Percentiles rank a stretch among this genome's conserved stretches.
These are phyloP conservation scores for Neobulgaria alba DNA, from an alignment of 2,329 filamentous ascomycete species.

Conservation along the genomic window DNA sequence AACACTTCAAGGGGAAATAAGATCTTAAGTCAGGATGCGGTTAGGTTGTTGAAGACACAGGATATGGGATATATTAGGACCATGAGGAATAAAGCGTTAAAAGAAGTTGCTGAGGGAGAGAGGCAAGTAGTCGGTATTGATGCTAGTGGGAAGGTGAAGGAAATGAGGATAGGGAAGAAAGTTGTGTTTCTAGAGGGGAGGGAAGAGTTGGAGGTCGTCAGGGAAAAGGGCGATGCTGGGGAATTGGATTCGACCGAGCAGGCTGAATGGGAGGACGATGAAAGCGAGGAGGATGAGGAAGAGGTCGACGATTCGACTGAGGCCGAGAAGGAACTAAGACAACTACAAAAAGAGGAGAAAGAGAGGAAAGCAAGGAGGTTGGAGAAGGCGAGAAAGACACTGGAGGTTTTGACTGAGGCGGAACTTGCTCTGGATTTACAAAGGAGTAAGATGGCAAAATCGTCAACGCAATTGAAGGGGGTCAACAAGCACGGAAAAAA, in stretches of 20 bases:
- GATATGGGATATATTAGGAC: conserved; percentile 58
- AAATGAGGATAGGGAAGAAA: too few relatives aligned
- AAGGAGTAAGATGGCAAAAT: conserved; percentile 57
- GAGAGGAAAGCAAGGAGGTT: conserved; percentile 42
- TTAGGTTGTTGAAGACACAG: conserved; percentile 59
- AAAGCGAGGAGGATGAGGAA: conserved; percentile 13
- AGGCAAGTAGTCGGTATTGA: conserved; percentile 38
- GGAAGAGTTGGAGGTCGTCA: conserved; percentile 20
- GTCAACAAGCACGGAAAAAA: conserved; percentile 52
- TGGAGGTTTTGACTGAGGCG: conserved; percentile 44
- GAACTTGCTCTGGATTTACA: conserved; percentile 51
- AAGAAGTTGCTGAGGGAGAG: conserved; percentile 48
- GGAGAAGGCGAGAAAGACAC: conserved; percentile 42
- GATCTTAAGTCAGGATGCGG: conserved; percentile 46
- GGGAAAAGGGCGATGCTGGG: conserved; percentile 20
- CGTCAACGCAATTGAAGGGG: conserved; percentile 48
- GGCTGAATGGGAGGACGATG: conserved; percentile 22
- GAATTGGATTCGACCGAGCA: conserved; percentile 14
- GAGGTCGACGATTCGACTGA: conserved; percentile 20
- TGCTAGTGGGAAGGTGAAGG: conserved; percentile 25
- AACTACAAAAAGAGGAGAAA: conserved; percentile 36
- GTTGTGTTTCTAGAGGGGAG: conserved; percentile 29
- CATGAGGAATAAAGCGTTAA: conserved; percentile 49
- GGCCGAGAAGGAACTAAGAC: conserved; percentile 30
- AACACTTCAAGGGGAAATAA: conserved; percentile 50